Conservation (phyloP, 1,284 basidiomycete species). For the Microbotryomycetes sp. region DNA sequence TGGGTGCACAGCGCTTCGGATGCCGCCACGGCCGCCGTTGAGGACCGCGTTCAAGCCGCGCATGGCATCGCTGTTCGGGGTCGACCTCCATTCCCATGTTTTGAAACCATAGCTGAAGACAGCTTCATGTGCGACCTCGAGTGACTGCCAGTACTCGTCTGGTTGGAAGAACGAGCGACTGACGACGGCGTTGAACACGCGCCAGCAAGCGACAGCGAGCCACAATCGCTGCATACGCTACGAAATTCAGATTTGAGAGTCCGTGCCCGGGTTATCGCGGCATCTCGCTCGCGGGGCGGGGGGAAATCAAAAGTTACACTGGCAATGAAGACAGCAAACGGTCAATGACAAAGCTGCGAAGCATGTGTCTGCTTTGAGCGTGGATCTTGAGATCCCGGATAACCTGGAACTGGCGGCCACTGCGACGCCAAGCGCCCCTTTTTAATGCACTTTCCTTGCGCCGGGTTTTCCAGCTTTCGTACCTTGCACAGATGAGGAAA, state of each 20-base stretch:
- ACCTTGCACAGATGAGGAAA: too few species aligned
- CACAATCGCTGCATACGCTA: not conserved
- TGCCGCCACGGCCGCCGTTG: constrained; percentile 30
- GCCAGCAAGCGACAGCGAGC: constrained; percentile 36
- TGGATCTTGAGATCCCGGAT: too few species aligned
- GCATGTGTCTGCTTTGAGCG: too few species aligned
- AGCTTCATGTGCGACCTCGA: constrained; percentile 80
- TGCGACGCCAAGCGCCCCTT: too few species aligned
- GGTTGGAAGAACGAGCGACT: constrained; percentile 92
- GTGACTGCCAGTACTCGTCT: constrained; percentile 92
- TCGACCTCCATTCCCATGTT: constrained; percentile 94
- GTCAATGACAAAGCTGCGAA: too few species aligned
- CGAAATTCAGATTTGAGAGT: not conserved
- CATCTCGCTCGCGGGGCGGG: not conserved
- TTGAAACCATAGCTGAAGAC: constrained; percentile 87
- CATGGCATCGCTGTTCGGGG: constrained; percentile 35
- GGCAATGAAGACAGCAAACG: too few species aligned
- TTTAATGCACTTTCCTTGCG: too few species aligned
- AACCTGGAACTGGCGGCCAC: too few species aligned
- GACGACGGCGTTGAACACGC: constrained; percentile 50
- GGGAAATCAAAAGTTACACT: too few species aligned
- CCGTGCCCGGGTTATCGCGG: not conserved
- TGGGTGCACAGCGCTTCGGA: constrained; percentile 41
- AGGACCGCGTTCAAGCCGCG: not conserved
- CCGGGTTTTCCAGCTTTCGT: too few species aligned